A percentile compares a stretch with the other conserved stretches of the same genome.
phyloP scores from a whole-genome alignment of 2,329 filamentous ascomycete genomes.

The Cryphonectria nitschkei region DNA sequence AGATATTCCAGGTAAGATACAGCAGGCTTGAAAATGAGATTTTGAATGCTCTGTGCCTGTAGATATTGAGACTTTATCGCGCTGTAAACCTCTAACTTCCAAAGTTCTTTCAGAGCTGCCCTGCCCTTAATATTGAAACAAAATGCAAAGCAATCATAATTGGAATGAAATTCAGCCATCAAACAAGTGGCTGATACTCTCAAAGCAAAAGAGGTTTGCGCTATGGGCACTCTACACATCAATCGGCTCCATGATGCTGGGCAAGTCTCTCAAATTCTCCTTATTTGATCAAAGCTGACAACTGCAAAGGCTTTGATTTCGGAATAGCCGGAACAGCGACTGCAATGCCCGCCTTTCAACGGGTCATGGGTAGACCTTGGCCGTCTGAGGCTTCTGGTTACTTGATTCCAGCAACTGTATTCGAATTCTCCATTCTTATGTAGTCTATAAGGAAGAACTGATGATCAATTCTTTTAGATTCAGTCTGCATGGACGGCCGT shows the following conservation, averaged over 20 bases:
- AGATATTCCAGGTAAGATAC: neutral
- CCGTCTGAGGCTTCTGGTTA: slow-evolving; percentile 25
- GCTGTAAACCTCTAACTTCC: neutral
- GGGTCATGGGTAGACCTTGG: slow-evolving; percentile 26
- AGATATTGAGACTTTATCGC: neutral
- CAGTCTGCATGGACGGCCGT: slow-evolving; percentile 25
- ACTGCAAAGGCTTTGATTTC: slow-evolving; percentile 7
- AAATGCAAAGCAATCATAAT: neutral
- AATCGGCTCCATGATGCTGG: slow-evolving; percentile 29
- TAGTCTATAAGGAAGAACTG: neutral
- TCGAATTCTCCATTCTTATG: too few species aligned
- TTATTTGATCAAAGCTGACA: neutral
- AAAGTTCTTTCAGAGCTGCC: neutral
- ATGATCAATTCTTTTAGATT: neutral
- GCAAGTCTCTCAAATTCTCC: slow-evolving; percentile 7
- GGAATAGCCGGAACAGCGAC: slow-evolving; percentile 19
- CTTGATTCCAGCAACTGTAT: slow-evolving; percentile 6
- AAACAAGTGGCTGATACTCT: slow-evolving; percentile 25
- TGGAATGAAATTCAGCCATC: neutral
- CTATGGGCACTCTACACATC: slow-evolving; percentile 28
- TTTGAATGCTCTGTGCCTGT: neutral
- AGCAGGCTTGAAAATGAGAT: neutral
- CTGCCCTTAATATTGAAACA: neutral
- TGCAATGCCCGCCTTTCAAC: slow-evolving; percentile 24
- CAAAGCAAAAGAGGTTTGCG: slow-evolving; percentile 25